These are phyloP conservation scores for Fusarium tuaranense DNA, from an alignment of 2,329 filamentous ascomycete genomes.

Conservation along the genomic window DNA sequence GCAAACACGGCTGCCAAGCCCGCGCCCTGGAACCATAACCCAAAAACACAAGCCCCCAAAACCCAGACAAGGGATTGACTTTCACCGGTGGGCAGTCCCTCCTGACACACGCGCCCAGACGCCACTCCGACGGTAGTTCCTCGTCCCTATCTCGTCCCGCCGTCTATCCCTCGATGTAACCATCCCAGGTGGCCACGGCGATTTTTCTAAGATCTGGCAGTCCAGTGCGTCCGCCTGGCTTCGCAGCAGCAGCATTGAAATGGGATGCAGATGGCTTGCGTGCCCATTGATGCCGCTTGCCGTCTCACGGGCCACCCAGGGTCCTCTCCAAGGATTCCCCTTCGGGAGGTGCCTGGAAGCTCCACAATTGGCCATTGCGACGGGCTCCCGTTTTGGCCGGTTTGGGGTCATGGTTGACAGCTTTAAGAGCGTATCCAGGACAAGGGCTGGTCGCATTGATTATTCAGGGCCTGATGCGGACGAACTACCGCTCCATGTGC, in stretches of 20 bases:
- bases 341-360: constrained; percentile 12
- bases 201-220: constrained; percentile 46
- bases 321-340: constrained; percentile 22
- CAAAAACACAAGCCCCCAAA: constrained; percentile 20
- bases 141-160: constrained; percentile 35
- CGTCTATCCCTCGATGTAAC: constrained; percentile 43
- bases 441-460: constrained; percentile 28
- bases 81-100: constrained; percentile 41
- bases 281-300: constrained; percentile 28
- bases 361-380: constrained; percentile 22
- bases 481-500: constrained; percentile 34
- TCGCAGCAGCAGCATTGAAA: constrained; percentile 34
- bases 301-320: constrained; percentile 15
- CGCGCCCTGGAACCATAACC: constrained; percentile 23
- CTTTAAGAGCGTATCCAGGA: constrained; percentile 14
- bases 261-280: constrained; percentile 33
- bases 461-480: constrained; percentile 22
- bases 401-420: constrained; percentile 12
- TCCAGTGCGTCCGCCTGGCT: constrained; percentile 39
- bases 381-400: constrained; percentile 10
- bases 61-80: constrained; percentile 35
- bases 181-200: constrained; percentile 41
- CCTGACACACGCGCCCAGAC: constrained; percentile 45
- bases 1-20: constrained; percentile 34
- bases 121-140: constrained; percentile 42